Base-by-base conservation (phyloP, 2,329 filamentous ascomycete genomes). In the Paracoccidioides lutzii region DNA sequence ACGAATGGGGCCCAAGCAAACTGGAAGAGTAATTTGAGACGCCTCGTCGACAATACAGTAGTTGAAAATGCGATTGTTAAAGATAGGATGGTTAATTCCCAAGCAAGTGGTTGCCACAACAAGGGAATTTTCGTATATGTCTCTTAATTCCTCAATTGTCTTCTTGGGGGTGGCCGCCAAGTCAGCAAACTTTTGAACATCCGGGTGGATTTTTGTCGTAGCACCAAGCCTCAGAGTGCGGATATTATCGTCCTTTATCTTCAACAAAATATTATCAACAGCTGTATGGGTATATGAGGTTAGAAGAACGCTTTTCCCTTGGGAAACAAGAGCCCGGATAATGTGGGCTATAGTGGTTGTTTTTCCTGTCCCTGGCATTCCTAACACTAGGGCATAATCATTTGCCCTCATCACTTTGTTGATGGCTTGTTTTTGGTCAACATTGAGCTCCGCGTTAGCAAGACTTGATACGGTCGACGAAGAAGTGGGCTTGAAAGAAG, bases 1-100 rank as follows among this genome's bases (percentile, higher is more conserved):
- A 9, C 93, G 83, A 62, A 98, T 94, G 0, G 93, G 93, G 0
- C 93, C 93, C 0, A 97, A 76, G 61, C 93, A 97, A 22, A 96
- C 91, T 0, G 93, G 93, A 22, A 98, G 75, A 0, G 93, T 98
- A 67, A 98, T 97, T 65, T 98, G 93, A 2, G 90, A 96, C 0
- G 93, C 93, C 71, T 98, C 93, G 62, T 98, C 93, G 3, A 98
- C 91, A 59, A 98, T 97, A 66, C 93, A 98, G 67, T 96, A 97
- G 71, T 98, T 93, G 63, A 98, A 98, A 0, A 85, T 83, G 4
- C 93, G 85, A 65, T 91, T 87, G 56, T 81, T 85, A 72, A 98
- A 97, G 7, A 98, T 75, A 2, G 84, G 80, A 68, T 98, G 93
- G 62, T 86, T 91, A 67, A 96, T 88, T 2, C 90, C 89, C 32